Evolutionary conservation across 129 eudicot genomes (phyloP), one percentile per base, ranked within the genome.

Genomic region (Deinandra increscens): DNA sequence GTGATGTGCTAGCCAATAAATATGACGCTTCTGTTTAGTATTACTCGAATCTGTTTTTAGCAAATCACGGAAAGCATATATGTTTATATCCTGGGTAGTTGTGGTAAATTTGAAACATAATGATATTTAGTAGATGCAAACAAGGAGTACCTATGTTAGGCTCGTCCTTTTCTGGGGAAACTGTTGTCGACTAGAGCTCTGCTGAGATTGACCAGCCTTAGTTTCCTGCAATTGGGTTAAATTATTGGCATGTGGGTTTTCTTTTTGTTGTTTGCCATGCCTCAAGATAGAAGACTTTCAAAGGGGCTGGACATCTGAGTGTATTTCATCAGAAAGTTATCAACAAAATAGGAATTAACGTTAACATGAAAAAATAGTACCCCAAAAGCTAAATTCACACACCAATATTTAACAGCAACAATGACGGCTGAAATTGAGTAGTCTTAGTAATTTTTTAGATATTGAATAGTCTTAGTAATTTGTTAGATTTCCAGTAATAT

Each of bases 1-100:
- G 60, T 42, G 42, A 29, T 63, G 81, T 4, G 84, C 55, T n/a
- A 79, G 78, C 17, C 82, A 79, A 15, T 80, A 72, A 36, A 34
- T 65, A 26, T 54, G 69, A 23, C 6, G n/a, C n/a, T 77, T 72
- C 72, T 61, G 59, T 70, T 53, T 49, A 19, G 43, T 68, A 65
- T 66, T 29, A 54, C 43, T 51, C 58, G 73, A 63, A 54, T 76
- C 79, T 81, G 72, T 75, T 60, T 75, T 50, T 18, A 70, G 43
- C 44, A 22, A 59, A 68, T 46, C 23, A 23, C 4, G 53, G 14
- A 14, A 39, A 43, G 13, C 20, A 58, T 59, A 48, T 13, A 60
- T 43, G 68, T 41, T 68, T 68, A 48, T 34, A n/a, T 68, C 12
- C 12, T 33, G 55, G 4, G 56, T 36, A 7, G 65, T 26, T 45